Conservation (phyloP, 371 early-diverging fungal genomes). For the Rhizomucor miehei region DNA sequence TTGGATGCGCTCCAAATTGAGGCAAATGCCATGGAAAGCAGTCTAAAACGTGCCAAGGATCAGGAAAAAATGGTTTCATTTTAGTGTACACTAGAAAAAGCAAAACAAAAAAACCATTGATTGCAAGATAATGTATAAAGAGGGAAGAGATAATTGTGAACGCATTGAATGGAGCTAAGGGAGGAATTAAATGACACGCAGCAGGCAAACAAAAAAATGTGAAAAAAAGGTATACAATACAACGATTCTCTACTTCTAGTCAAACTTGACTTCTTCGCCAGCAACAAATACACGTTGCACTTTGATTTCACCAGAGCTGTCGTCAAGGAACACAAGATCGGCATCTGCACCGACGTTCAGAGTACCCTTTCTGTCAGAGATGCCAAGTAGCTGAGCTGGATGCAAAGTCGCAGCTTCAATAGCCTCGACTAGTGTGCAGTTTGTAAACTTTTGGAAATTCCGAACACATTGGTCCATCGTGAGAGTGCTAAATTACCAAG, state of each 20-base stretch:
- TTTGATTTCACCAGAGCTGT: slow-evolving; percentile 47
- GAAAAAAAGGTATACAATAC: neutral
- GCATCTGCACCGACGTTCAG: slow-evolving; percentile 78
- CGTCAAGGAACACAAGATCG: slow-evolving; percentile 74
- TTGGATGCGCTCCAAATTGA: slow-evolving; percentile 11
- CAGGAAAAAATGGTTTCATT: slow-evolving; percentile 25
- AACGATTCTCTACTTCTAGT: neutral
- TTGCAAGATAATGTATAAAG: neutral
- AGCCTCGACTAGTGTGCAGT: slow-evolving; percentile 77
- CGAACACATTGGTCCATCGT: slow-evolving; percentile 75
- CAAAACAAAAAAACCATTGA: neutral
- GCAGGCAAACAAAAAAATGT: neutral
- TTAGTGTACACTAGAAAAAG: slow-evolving; percentile 7
- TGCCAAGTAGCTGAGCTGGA: slow-evolving; percentile 77
- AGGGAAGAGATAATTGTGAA: neutral
- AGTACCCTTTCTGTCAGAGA: slow-evolving; percentile 72
- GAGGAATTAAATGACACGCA: neutral
- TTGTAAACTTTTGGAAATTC: slow-evolving; percentile 79
- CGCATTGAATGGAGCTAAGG: too few species aligned
- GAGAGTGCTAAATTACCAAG: slow-evolving; percentile 47
- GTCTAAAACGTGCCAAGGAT: slow-evolving; percentile 17
- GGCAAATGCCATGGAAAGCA: slow-evolving; percentile 8
- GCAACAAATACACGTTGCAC: slow-evolving; percentile 73
- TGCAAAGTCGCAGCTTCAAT: slow-evolving; percentile 84
- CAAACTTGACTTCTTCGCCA: slow-evolving; percentile 61